Conservation (phyloP, 2,329 filamentous ascomycete species). For the Fusarium compactum region DNA sequence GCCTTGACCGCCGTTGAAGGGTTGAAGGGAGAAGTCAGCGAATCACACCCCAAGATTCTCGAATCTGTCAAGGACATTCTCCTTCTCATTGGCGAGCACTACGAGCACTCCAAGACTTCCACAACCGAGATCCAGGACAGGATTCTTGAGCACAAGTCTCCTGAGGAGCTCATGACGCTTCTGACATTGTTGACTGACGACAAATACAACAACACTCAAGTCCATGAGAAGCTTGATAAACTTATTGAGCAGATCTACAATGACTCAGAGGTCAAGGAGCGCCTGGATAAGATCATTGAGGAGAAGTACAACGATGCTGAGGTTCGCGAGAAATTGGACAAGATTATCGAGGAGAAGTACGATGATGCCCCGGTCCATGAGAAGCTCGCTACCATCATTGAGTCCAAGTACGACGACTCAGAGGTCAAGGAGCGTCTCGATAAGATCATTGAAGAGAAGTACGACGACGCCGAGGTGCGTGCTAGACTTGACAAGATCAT, state of each 20-base stretch:
- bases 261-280: conserved; percentile 48
- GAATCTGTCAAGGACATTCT: conserved; percentile 89
- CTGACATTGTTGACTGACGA: conserved; percentile 59
- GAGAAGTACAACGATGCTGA: conserved; percentile 24
- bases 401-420: conserved; percentile 70
- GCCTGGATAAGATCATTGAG: conserved; percentile 39
- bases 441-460: conserved; percentile 51
- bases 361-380: conserved; percentile 48
- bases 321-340: conserved; percentile 25
- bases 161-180: conserved; percentile 67
- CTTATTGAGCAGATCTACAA: conserved; percentile 46
- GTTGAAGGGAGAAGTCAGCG: conserved; percentile 81
- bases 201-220: conserved; percentile 58
- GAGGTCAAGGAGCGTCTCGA: conserved; percentile 56
- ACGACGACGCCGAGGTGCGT: conserved; percentile 42
- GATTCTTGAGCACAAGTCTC: conserved; percentile 71
- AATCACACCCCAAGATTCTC: conserved; percentile 90
- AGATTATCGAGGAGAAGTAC: conserved; percentile 46
- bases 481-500: conserved; percentile 57
- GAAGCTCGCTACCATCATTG: conserved; percentile 48
- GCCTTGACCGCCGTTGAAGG: conserved; percentile 78
- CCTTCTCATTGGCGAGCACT: conserved; percentile 84
- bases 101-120: conserved; percentile 83
- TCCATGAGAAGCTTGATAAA: conserved; percentile 49
- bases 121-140: conserved; percentile 67